These are phyloP conservation scores for Cercospora brassicicola DNA, from an alignment of 2,329 filamentous ascomycete genomes.

Conservation along the genomic window DNA sequence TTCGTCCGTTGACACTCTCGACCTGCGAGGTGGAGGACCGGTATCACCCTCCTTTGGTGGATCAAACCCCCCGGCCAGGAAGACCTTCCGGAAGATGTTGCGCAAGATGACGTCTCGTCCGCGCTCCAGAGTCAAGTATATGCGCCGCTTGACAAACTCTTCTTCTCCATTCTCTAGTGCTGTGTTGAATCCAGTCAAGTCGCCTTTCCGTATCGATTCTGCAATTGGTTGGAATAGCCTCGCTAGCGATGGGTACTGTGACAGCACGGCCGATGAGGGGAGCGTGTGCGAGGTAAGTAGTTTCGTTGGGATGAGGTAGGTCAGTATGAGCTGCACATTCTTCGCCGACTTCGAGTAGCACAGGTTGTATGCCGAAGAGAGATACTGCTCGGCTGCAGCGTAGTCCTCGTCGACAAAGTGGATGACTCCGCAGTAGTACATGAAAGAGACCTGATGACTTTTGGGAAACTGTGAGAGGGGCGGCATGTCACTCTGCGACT, in stretches of 20 bases:
- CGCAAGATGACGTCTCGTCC: slow-evolving; percentile 88
- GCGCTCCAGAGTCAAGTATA: slow-evolving; percentile 91
- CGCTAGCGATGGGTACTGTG: slow-evolving; percentile 73
- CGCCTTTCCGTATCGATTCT: slow-evolving; percentile 75
- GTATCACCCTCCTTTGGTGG: slow-evolving; percentile 64
- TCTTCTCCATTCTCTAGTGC: slow-evolving; percentile 79
- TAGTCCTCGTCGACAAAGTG: slow-evolving; percentile 95
- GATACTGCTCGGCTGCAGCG: slow-evolving; percentile 72
- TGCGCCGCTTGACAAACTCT: slow-evolving; percentile 89
- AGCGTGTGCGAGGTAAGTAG: slow-evolving; percentile 84
- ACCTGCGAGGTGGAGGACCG: slow-evolving; percentile 63
- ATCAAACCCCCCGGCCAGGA: slow-evolving; percentile 78
- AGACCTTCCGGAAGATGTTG: slow-evolving; percentile 90
- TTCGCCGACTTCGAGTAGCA: slow-evolving; percentile 69
- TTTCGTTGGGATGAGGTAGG: slow-evolving; percentile 90
- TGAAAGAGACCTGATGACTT: slow-evolving; percentile 90
- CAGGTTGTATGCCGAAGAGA: slow-evolving; percentile 77
- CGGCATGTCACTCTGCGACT: slow-evolving; percentile 73
- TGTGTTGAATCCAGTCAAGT: slow-evolving; percentile 79
- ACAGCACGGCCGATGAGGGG: slow-evolving; percentile 69
- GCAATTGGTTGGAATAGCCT: slow-evolving; percentile 76
- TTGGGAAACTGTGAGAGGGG: slow-evolving; percentile 76
- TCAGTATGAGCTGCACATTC: slow-evolving; percentile 90
- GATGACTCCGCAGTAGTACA: slow-evolving; percentile 93
- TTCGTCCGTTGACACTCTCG: slow-evolving; percentile 77